A percentile compares a stretch with the other conserved stretches of the same genome.
Evolutionary conservation across 148 eudicot species (phyloP).

Genomic region (Salicornia ramosissima): DNA sequence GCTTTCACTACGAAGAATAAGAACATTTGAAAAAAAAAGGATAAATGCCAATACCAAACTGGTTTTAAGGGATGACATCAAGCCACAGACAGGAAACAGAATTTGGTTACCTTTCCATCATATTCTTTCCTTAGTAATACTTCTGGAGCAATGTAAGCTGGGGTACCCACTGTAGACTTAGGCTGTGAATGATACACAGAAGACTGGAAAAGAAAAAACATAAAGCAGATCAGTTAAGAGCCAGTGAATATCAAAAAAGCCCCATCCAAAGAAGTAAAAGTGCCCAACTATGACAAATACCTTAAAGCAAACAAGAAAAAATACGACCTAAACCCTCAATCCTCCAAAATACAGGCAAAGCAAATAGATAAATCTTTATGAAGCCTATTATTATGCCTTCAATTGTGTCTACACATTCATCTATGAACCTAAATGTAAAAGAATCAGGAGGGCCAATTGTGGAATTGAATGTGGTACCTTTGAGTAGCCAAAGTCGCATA

Average conservation of each 20-base stretch:
- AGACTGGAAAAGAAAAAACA: constrained; percentile 45
- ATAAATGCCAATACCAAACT: not conserved
- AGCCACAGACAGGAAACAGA: not conserved
- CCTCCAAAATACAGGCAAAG: not conserved
- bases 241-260: not conserved
- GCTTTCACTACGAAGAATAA: not conserved
- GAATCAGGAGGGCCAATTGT: not conserved
- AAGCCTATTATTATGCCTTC: not conserved
- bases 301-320: not conserved
- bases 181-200: constrained; percentile 94
- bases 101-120: constrained; percentile 75
- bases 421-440: not conserved
- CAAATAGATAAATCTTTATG: not conserved
- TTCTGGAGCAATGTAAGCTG: constrained; percentile 96
- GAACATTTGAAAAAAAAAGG: not conserved
- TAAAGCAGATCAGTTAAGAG: not conserved
- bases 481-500: constrained; percentile 52
- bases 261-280: not conserved
- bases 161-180: constrained; percentile 92
- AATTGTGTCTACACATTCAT: not conserved
- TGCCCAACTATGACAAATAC: not conserved
- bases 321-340: not conserved
- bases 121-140: constrained; percentile 78
- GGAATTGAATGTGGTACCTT: constrained; percentile 26
- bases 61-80: not conserved